Percentiles rank a stretch among this genome's conserved stretches.
phyloP scores from a whole-genome alignment of 257 asterid species.

The Ehretia macrophylla region DNA sequence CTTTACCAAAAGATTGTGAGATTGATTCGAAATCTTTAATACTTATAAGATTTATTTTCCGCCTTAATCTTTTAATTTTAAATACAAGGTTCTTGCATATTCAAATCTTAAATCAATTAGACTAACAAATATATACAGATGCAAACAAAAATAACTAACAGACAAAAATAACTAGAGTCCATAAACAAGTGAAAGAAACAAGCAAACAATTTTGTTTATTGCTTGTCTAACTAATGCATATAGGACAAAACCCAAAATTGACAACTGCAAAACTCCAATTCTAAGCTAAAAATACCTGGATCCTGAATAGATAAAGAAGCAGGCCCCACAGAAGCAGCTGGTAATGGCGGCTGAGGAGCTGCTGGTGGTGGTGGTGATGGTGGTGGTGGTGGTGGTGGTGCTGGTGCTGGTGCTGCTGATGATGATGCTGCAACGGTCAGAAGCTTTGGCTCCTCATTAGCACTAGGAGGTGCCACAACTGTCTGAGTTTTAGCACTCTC shows the following conservation, averaged over 20 bases:
- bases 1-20: slow-evolving; percentile 38
- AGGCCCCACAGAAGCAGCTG: slow-evolving; percentile 18
- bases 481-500: slow-evolving; percentile 57
- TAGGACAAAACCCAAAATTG: slow-evolving; percentile 28
- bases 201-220: slow-evolving; percentile 23
- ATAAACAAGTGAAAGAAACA: slow-evolving; percentile 33
- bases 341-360: slow-evolving; percentile 13
- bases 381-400: slow-evolving; percentile 17
- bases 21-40: slow-evolving; percentile 29
- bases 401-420: slow-evolving; percentile 21
- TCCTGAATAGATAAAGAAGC: slow-evolving; percentile 36
- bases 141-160: slow-evolving; percentile 48
- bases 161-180: slow-evolving; percentile 47
- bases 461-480: slow-evolving; percentile 28
- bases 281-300: slow-evolving; percentile 45
- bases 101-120: slow-evolving; percentile 20
- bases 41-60: slow-evolving; percentile 13
- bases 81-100: slow-evolving; percentile 23
- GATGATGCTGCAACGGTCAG: slow-evolving; percentile 32
- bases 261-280: slow-evolving; percentile 15
- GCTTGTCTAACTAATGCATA: slow-evolving; percentile 14
- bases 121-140: slow-evolving; percentile 33
- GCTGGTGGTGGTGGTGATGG: slow-evolving; percentile 14
- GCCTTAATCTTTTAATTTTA: slow-evolving; percentile 14
- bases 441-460: slow-evolving; percentile 34